Evolutionary conservation across 495 filamentous ascomycete species (phyloP), one percentile per base, ranked within the genome.

Genomic region (Hapsidospora chrysogenum): DNA sequence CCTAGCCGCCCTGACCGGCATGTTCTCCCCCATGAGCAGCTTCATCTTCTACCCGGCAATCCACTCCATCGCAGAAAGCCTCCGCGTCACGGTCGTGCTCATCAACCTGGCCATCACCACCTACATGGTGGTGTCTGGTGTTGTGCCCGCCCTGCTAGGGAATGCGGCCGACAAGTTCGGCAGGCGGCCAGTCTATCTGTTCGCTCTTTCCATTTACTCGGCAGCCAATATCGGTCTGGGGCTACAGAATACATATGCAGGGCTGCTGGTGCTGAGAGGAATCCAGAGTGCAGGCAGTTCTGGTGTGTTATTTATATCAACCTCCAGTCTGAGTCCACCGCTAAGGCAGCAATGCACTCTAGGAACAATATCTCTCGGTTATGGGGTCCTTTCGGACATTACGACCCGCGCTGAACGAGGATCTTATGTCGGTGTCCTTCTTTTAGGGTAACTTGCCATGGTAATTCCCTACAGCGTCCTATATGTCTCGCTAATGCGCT

Each of bases 11-110:
- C 49, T 46, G 14, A 47, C 42, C 0, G 50, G 41, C 19, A 46
- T 45, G 48, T 57, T 60, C 40, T 52, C 47, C 3, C 55, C 48
- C 0, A 35, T 57, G 3, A 57, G 46, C 41, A 60, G 59, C 39
- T 59, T 58, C n/a, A 51, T 60, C 3, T 57, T 59, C 42, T 61
- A 60, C 32, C 60, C 60, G 0, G 51, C 47, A 25, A 53, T 61
- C 33, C 48, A 52, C 9, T 45, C 47, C 16, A 20, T 52, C 2
- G 48, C 53, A 27, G 39, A 43, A 26, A 39, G 46, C 17, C 35
- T 56, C 3, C 22, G 25, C 20, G 50, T 53, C 7, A 40, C 52
- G 1, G 35, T 54, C 20, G 45, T 47, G 15, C 37, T 44, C 17
- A 50, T 59, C 27, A 60, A 59, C 35, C 40, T 59, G 22, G 59